Conservation (phyloP, 345 rosid species). For the Rhodamnia rubescens region DNA sequence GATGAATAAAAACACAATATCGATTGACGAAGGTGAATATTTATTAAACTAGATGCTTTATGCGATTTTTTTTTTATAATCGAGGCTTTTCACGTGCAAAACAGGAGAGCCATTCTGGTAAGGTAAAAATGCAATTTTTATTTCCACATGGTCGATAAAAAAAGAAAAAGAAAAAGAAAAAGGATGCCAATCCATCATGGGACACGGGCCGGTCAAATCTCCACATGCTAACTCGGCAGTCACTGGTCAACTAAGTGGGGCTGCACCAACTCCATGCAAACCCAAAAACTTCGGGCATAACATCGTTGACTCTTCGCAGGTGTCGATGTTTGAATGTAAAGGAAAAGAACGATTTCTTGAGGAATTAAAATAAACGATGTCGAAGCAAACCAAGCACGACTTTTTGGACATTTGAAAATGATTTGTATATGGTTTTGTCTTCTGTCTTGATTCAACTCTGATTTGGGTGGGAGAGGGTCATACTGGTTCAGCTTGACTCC, state of each 20-base stretch:
- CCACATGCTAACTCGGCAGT: background rate
- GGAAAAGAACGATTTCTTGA: background rate
- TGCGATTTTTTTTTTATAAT: too few relatives aligned
- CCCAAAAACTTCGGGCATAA: background rate
- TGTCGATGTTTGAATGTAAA: background rate
- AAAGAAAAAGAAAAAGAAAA: background rate
- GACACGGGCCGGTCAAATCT: background rate
- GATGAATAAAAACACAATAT: background rate
- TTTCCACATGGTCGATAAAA: background rate
- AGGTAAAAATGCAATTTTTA: background rate
- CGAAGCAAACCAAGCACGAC: background rate
- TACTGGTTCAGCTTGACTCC: background rate
- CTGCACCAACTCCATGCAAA: background rate
- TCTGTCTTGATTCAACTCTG: background rate
- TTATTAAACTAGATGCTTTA: background rate
- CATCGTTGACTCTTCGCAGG: background rate
- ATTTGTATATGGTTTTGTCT: background rate
- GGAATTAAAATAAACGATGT: background rate
- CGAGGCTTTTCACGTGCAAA: too few relatives aligned
- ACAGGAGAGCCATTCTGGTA: too few relatives aligned
- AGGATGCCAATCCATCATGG: background rate
- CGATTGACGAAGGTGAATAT: accelerated
- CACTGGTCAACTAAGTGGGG: background rate
- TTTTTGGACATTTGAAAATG: background rate
- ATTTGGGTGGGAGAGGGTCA: background rate